A percentile compares a stretch with the other conserved stretches of the same genome.
phyloP scores from a whole-genome alignment of 176 grass and related monocot genomes.

The Dendrocalamus sinicus region DNA sequence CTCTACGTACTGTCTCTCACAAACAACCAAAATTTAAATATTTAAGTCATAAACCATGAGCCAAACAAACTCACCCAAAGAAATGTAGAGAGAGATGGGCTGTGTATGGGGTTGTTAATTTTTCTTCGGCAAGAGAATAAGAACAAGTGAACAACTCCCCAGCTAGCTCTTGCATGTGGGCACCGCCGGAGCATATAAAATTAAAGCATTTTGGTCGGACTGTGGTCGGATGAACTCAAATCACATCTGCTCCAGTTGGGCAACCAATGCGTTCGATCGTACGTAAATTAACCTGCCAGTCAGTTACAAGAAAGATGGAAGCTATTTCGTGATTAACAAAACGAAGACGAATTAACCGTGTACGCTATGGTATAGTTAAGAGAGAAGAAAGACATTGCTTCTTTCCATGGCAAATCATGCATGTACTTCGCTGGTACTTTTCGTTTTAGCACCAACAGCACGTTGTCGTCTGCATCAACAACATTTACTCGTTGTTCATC shows the following conservation, averaged over 20 bases:
- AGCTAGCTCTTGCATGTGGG: constrained; percentile 43
- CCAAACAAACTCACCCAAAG: not conserved
- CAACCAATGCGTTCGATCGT: not conserved
- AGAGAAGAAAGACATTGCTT: not conserved
- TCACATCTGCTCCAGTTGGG: not conserved
- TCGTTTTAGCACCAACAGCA: not conserved
- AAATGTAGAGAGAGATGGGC: not conserved
- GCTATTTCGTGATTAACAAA: not conserved
- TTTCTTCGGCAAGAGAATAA: constrained; percentile 3
- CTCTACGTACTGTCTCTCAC: too few relatives aligned
- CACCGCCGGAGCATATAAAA: constrained; percentile 26
- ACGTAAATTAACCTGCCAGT: not conserved
- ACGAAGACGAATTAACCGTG: not conserved
- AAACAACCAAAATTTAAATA: too few relatives aligned
- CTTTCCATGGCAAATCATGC: not conserved
- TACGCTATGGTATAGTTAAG: not conserved
- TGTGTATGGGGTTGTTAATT: constrained; percentile 36
- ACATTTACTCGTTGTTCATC: not conserved
- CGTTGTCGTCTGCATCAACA: constrained; percentile 16
- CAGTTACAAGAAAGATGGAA: not conserved
- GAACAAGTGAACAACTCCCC: constrained; percentile 35
- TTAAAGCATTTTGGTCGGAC: constrained; percentile 39
- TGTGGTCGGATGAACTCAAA: constrained; percentile 28
- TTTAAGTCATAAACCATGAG: too few relatives aligned
- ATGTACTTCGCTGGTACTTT: not conserved